Conservation (phyloP, 2,329 filamentous ascomycete genomes). For the Exutisphaerella laricina region DNA sequence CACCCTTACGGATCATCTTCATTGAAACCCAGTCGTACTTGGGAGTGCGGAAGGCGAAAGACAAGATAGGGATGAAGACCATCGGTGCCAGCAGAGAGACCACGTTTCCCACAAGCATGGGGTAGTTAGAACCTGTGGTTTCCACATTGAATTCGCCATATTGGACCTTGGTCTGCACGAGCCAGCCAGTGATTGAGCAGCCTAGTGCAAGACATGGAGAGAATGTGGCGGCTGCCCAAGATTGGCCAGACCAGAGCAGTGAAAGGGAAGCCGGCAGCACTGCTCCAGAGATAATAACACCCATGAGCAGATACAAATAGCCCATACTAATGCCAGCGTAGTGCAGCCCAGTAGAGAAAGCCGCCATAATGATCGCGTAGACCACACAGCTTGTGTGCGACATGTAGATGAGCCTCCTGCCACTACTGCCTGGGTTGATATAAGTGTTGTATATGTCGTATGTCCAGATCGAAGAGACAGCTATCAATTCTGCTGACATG, state of each 20-base stretch:
- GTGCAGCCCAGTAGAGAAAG: constrained; percentile 66
- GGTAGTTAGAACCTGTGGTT: constrained; percentile 77
- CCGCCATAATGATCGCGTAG: constrained; percentile 72
- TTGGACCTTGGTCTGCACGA: constrained; percentile 66
- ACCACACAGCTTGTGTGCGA: constrained; percentile 67
- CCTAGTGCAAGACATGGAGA: constrained; percentile 64
- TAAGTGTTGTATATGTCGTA: constrained; percentile 88
- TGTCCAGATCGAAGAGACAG: constrained; percentile 80
- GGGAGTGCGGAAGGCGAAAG: constrained; percentile 61
- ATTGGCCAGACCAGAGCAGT: constrained; percentile 74
- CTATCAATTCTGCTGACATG: constrained; percentile 76
- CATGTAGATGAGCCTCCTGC: constrained; percentile 72
- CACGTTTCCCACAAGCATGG: constrained; percentile 85
- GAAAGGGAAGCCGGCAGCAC: constrained; percentile 70
- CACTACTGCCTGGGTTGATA: constrained; percentile 69
- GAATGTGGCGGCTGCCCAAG: constrained; percentile 65
- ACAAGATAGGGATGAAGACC: constrained; percentile 70
- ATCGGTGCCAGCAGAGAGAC: constrained; percentile 71
- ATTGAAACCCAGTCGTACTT: constrained; percentile 85
- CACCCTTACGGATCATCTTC: constrained; percentile 69
- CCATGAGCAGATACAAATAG: constrained; percentile 86
- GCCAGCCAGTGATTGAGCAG: constrained; percentile 68
- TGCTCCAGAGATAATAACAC: constrained; percentile 78
- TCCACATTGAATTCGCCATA: constrained; percentile 64
- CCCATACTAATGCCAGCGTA: constrained; percentile 69